Evolutionary conservation across 73 alveolate species (phyloP), one percentile per base, ranked within the genome.

Genomic region (Blepharisma stoltei): DNA sequence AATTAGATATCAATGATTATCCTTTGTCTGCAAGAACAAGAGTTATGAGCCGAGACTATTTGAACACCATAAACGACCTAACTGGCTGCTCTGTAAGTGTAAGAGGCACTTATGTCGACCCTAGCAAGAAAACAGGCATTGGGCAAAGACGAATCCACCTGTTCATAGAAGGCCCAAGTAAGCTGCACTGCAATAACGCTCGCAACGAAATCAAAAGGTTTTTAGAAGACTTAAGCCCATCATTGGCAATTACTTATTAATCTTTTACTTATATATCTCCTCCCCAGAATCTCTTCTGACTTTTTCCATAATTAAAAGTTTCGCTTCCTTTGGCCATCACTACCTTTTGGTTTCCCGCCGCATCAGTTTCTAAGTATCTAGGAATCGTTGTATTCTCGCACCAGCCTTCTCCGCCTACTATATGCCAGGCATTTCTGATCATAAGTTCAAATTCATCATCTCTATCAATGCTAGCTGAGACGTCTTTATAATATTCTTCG

Each of bases 1-100:
- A 86, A 83, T 95, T 94, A 83, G 98, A 88, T 73, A 95, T 97
- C 71, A 95, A 97, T 80, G 98, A 95, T 86, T 97, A 93, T 83
- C 99, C 99, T 27, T 76, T 84, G 11, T 73, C 76, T 48, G 98
- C 97, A 46, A 89, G 99, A 70, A 69, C 82, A 50, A 92, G 93
- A 78, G 91, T 90, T n/a, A 73, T 90, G 54, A 83, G 88, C 54
- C 92, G 93, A 70, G 99, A 92, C 47, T 95, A 84, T 83, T 82
- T 87, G 53, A 83, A 91, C 66, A 89, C 84, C 73, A 85, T 96
- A 37, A 83, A 89, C 45, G 99, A 96, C 54, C 85, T 94, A 83
- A 95, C 98, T 53, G 94, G 91, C 60, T 92, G 97, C 54, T 85
- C 86, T 65, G 89, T 96, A 11, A 67, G 84, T 18, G 89, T 76